Conservation (phyloP, 257 asterid genomes). For the Capsicum pubescens region DNA sequence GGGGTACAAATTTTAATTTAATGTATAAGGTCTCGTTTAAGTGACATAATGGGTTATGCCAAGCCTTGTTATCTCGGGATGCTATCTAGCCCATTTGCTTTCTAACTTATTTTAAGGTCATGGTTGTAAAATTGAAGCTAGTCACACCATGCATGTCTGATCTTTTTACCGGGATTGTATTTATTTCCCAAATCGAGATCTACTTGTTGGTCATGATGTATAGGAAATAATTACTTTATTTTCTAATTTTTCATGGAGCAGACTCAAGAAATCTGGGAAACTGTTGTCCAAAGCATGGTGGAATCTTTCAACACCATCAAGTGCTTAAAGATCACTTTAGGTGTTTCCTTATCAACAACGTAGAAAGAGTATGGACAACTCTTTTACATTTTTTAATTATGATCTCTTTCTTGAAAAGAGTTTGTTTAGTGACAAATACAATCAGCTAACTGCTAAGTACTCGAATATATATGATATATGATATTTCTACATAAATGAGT, state of each 20-base stretch:
- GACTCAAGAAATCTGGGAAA: conserved; percentile 93
- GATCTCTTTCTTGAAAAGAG: background rate
- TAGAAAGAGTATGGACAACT: conserved; percentile 66
- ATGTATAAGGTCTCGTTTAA: too few relatives aligned
- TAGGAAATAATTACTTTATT: background rate
- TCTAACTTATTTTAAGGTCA: background rate
- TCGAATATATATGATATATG: too few relatives aligned
- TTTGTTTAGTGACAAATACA: background rate
- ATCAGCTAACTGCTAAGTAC: background rate
- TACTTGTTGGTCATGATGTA: too few relatives aligned
- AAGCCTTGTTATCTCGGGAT: background rate
- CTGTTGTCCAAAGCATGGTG: conserved; percentile 84
- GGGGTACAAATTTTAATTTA: too few relatives aligned
- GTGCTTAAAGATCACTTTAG: conserved; percentile 79
- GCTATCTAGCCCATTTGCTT: conserved; percentile 6
- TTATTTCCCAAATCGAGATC: background rate
- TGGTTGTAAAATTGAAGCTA: too few relatives aligned
- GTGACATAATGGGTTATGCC: too few relatives aligned
- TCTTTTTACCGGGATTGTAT: background rate
- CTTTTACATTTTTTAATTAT: background rate
- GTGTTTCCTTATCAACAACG: conserved; percentile 72
- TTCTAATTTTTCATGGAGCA: conserved; percentile 32
- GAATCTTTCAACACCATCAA: conserved; percentile 86
- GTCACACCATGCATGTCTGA: too few relatives aligned
- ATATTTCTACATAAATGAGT: too few relatives aligned